These are phyloP conservation scores for Cercospora sesami DNA, from an alignment of 2,329 filamentous ascomycete species.

Conservation along the genomic window DNA sequence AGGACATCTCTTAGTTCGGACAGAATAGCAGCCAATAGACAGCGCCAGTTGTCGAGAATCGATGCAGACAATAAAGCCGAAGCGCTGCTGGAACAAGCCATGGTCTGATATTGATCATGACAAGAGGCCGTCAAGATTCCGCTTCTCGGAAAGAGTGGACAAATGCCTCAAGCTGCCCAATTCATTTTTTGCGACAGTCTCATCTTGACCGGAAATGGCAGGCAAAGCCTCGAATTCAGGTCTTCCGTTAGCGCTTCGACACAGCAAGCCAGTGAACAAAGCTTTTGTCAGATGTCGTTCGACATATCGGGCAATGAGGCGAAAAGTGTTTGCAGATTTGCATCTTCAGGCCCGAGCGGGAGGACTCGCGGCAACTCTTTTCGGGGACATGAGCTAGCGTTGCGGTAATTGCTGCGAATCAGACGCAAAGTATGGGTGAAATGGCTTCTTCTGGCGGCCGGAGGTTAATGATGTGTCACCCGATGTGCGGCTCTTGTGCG, in stretches of 20 bases:
- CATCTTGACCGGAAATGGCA: neutral
- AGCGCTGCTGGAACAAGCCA: neutral
- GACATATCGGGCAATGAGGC: neutral
- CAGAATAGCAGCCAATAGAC: neutral
- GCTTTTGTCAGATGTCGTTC: neutral
- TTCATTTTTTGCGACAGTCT: neutral
- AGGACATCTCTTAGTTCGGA: neutral
- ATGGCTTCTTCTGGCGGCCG: neutral
- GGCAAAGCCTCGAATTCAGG: neutral
- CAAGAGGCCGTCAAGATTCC: neutral
- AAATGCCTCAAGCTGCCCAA: neutral
- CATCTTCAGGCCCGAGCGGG: conserved; percentile 1
- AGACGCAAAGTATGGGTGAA: neutral
- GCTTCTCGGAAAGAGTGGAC: neutral
- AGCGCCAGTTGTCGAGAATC: neutral
- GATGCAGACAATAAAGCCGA: neutral
- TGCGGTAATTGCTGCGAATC: neutral
- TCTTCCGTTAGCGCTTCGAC: neutral
- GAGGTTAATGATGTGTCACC: neutral
- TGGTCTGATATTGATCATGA: neutral
- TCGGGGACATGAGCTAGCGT: neutral
- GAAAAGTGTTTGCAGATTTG: conserved; percentile 3
- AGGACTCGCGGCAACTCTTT: conserved; percentile 5
- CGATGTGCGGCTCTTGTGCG: neutral
- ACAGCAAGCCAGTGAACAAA: neutral